Percentiles rank a stretch among this genome's conserved stretches.
These are phyloP conservation scores for Phytophthora cajani DNA, from an alignment of 352 stramenopile species.

Conservation along the genomic window DNA sequence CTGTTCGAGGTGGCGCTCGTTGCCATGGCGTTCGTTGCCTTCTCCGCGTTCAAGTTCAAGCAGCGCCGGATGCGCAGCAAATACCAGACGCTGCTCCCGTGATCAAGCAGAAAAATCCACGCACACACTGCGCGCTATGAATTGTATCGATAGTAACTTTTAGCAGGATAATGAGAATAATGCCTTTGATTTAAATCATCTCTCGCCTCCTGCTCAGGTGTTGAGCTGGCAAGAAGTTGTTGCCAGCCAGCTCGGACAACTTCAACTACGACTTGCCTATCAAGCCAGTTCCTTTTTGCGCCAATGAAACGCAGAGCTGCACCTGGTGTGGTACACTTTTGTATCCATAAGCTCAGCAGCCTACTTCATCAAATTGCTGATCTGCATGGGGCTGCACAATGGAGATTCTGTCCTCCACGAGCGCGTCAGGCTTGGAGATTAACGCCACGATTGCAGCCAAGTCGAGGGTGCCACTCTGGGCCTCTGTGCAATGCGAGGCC, in stretches of 20 bases:
- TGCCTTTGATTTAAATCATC: background rate
- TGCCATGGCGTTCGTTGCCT: conserved; percentile 20
- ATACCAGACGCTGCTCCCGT: conserved; percentile 23
- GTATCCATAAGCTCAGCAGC: background rate
- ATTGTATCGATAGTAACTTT: conserved; percentile 15
- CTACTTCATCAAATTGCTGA: background rate
- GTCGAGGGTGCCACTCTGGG: conserved; percentile 17
- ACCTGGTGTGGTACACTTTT: background rate
- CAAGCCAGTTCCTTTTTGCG: conserved; percentile 18
- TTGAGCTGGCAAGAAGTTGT: background rate
- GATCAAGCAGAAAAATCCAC: background rate
- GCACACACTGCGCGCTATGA: background rate
- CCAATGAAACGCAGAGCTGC: background rate
- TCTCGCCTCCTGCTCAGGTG: background rate
- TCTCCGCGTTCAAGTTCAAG: conserved; percentile 37
- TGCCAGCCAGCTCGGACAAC: conserved; percentile 6
- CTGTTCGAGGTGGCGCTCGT: conserved; percentile 30
- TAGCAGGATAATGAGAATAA: background rate
- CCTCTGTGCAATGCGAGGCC: conserved; percentile 21
- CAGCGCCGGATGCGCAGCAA: conserved; percentile 34
- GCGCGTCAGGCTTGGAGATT: conserved; percentile 8
- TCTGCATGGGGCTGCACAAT: conserved; percentile 20
- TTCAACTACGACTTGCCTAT: conserved; percentile 22
- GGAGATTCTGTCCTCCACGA: conserved; percentile 13
- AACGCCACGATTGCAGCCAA: conserved; percentile 20